Evolutionary conservation across 2,329 filamentous ascomycete genomes (phyloP), one percentile per base, ranked within the genome.

Genomic region (Diaporthe vexans): DNA sequence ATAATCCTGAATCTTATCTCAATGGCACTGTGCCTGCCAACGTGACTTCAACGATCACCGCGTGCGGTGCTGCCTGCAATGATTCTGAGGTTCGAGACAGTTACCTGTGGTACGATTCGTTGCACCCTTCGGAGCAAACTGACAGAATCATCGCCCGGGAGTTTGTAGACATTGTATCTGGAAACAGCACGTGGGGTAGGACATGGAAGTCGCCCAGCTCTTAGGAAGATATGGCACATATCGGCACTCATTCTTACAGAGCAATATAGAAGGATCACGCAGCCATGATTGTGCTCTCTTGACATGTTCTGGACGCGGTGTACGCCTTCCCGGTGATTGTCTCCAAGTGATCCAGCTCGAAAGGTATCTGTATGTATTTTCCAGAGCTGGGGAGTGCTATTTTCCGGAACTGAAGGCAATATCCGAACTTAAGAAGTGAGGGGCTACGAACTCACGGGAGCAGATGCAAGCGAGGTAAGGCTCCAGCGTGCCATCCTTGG

Each of bases 61-160:
- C 86, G n/a, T 90, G 89, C 76, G 70, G 72, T 19, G 57, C 46
- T 43, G 37, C 84, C 65, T 89, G 87, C 76, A 78, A 77, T 73
- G 76, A 77, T 35, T 73, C 77, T 17, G 54, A 81, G 3, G 83
- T 80, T 58, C 81, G 82, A 29, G 88, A 90, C 78, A 86, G 84
- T 52, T 91, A 84, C 77, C 72, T 90, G 79, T 91, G 89, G 88
- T 91, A 83, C 76, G 89, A 91, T 79, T 84, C 86, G 74, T 78
- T 92, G 80, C 90, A 92, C 81, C 89, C 89, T 2, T 87, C 86
- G 57, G 86, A 90, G 82, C 86, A 89, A 81, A 85, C 88, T 3
- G 84, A 87, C 72, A 81, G 88, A 29, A 81, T 90, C 48, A 84
- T 91, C 57, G 90, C 89, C 11, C 83, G 81, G 72, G 85, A 88